phyloP scores from a whole-genome alignment of 306 rosid genomes.

The Albizia julibrissin region DNA sequence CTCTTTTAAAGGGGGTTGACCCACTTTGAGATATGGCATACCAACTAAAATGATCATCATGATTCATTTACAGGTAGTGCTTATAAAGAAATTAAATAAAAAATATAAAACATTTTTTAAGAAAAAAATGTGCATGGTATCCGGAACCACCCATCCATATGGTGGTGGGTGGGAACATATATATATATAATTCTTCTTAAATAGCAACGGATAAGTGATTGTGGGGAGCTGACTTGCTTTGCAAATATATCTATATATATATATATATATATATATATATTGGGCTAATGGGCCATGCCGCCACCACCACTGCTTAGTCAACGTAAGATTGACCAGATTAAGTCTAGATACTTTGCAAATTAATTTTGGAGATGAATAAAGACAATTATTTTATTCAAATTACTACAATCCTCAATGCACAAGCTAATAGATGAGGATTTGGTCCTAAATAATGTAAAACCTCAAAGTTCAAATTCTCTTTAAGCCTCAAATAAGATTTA shows the following conservation, averaged over 20 bases:
- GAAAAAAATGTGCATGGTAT: not conserved
- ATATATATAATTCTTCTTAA: not conserved
- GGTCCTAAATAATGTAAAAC: too few species aligned
- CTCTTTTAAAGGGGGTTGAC: conserved; percentile 4
- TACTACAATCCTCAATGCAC: not conserved
- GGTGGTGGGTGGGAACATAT: conserved; percentile 5
- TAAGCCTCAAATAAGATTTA: too few species aligned
- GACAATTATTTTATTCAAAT: not conserved
- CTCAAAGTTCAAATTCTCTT: too few species aligned
- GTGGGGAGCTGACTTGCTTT: conserved; percentile 16
- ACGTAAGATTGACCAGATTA: not conserved
- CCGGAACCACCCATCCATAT: conserved; percentile 11
- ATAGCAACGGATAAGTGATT: not conserved
- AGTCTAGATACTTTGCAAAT: not conserved
- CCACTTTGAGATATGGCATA: conserved; percentile 23
- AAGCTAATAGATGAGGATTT: too few species aligned
- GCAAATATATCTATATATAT: too few species aligned
- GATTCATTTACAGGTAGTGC: conserved; percentile 13
- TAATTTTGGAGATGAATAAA: not conserved
- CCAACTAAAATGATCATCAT: conserved; percentile 24
- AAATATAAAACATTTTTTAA: not conserved
- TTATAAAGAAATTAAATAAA: not conserved
- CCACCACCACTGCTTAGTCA: conserved; percentile 10
- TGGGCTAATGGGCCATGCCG: conserved; percentile 21
- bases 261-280: too few species aligned